Evolutionary conservation across 169 alveolate species (phyloP).

Genomic region (Plasmodium vinckei): DNA sequence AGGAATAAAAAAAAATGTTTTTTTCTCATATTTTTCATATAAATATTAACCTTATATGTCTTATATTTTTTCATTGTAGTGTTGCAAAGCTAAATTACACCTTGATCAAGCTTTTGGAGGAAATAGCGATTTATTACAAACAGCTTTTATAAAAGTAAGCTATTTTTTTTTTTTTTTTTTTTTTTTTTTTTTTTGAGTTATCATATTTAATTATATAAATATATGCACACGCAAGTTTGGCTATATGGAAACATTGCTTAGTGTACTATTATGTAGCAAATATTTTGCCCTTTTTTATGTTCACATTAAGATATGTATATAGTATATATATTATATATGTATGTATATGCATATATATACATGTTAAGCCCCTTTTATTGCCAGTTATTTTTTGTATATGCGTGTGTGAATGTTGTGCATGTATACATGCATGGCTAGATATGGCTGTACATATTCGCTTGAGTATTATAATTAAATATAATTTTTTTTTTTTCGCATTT

Average conservation of each 20-base stretch:
- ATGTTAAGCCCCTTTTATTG: background rate
- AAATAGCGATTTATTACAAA: conserved; percentile 81
- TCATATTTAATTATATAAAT: conserved; percentile 9
- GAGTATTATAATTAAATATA: background rate
- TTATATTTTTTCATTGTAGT: conserved; percentile 58
- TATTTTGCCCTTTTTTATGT: background rate
- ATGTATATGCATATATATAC: background rate
- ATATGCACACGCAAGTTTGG: background rate
- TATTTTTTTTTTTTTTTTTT: background rate
- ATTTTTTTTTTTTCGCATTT: background rate
- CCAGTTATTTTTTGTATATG: background rate
- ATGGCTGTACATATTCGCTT: background rate
- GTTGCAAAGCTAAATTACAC: conserved; percentile 87
- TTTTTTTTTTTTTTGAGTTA: background rate
- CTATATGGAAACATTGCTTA: background rate
- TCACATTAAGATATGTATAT: background rate
- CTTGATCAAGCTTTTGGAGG: conserved; percentile 90
- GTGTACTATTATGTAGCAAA: background rate
- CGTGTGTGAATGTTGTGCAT: background rate
- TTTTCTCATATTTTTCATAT: background rate
- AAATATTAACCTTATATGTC: background rate
- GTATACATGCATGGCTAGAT: background rate
- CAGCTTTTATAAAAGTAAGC: conserved; percentile 81
- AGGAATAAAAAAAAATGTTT: background rate
- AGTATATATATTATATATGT: background rate